Evolutionary conservation across 352 stramenopile species (phyloP), one percentile per base, ranked within the genome.

Genomic region (Phytophthora gonapodyides): DNA sequence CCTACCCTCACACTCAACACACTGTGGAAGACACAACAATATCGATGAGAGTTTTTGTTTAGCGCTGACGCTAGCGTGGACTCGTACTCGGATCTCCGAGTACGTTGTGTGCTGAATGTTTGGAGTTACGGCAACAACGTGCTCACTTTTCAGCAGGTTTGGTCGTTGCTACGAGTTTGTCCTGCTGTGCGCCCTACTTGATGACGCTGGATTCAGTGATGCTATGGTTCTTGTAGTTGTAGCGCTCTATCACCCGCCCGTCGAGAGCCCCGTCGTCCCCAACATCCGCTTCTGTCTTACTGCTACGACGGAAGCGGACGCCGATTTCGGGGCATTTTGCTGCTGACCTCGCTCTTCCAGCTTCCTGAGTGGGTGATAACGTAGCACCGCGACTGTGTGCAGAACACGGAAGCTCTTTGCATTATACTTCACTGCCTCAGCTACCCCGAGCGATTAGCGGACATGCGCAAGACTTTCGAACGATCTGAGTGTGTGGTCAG

Each of bases 261-360:
- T 46, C 16, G 41, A 46, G 41, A 16, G 17, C 41, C 41, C 16
- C 13, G 41, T 46, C 41, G 41, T 46, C 15, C 16, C 41, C 7
- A 31, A 33, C 17, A 31, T 46, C 41, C 41, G 41, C 16, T 46
- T 33, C 16, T 46, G 41, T 46, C 41, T 46, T 7, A 46, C 41
- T 46, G 41, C 41, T 46, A 46, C 41, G 41, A 46, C 16, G 41
- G 41, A 46, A 33, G 41, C 31, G 41, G 41, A 46, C 17, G 41
- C 41, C 41, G 41, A 46, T 2, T 33, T 46, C 17, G 41, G 13
- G 13, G 38, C 41, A 31, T 46, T 10, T 46, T 46, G n/a, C 19
- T 46, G 3, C 1, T 46, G 17, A 33, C 41, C 5, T 46, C 41
- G 17, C 41, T 33, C 16, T 46, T 46, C 17, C 4, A 31, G 41